A percentile compares a stretch with the other conserved stretches of the same genome.
Evolutionary conservation across 805 yeast genomes (phyloP).

Genomic region (Kodamaea leandrae): DNA sequence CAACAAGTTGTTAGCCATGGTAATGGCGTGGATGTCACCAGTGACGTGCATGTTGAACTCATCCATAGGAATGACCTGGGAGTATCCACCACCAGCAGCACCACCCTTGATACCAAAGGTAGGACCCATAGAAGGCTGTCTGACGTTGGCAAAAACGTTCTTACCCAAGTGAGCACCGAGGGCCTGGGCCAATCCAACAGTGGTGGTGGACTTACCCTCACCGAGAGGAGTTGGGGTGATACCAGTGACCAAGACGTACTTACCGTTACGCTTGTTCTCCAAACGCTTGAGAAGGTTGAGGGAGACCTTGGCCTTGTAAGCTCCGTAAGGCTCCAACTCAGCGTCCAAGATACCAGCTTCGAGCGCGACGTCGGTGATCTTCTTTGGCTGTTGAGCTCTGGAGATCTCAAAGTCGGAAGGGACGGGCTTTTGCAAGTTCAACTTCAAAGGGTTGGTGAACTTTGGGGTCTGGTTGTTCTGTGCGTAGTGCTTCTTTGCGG

Average conservation of each 20-base stretch:
- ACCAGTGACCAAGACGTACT: slow-evolving; percentile 76
- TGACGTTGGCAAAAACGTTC: slow-evolving; percentile 73
- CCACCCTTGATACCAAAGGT: slow-evolving; percentile 88
- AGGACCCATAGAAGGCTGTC: slow-evolving; percentile 90
- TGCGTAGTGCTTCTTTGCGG: slow-evolving; percentile 55
- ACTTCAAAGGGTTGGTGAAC: slow-evolving; percentile 53
- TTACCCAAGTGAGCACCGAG: slow-evolving; percentile 70
- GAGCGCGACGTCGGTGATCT: slow-evolving; percentile 62
- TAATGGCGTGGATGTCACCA: slow-evolving; percentile 83
- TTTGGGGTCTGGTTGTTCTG: slow-evolving; percentile 42
- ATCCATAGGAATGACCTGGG: slow-evolving; percentile 87
- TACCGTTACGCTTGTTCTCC: slow-evolving; percentile 59
- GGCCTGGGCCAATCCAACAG: slow-evolving; percentile 80
- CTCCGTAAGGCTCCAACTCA: slow-evolving; percentile 74
- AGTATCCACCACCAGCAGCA: slow-evolving; percentile 89
- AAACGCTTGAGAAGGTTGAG: slow-evolving; percentile 62
- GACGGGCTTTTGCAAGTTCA: slow-evolving; percentile 60
- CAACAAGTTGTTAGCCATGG: slow-evolving; percentile 74
- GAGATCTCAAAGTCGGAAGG: slow-evolving; percentile 82
- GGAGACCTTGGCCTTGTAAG: slow-evolving; percentile 73
- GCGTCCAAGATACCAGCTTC: slow-evolving; percentile 66
- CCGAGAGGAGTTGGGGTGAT: slow-evolving; percentile 85
- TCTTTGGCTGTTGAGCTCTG: slow-evolving; percentile 69
- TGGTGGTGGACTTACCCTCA: slow-evolving; percentile 83
- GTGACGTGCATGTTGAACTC: slow-evolving; percentile 84